phyloP scores from a whole-genome alignment of 768 basidiomycete genomes.

The Suillus luteus region DNA sequence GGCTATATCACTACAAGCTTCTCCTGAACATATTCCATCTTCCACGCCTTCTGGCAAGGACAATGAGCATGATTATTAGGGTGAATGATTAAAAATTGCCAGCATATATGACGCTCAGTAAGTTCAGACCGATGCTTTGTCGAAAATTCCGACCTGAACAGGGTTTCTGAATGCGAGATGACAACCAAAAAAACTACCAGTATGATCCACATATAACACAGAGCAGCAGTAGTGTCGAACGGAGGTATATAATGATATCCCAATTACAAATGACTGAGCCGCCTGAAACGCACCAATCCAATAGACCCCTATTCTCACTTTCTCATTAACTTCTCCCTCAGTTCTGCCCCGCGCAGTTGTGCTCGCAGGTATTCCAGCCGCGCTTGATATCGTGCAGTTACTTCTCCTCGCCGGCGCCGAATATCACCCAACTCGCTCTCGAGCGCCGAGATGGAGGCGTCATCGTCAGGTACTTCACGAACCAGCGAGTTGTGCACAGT shows the following conservation, averaged over 20 bases:
- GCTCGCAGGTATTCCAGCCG: conserved; percentile 81
- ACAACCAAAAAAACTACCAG: not conserved
- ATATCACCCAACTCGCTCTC: conserved; percentile 72
- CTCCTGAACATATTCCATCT: too few species aligned
- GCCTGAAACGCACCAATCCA: not conserved
- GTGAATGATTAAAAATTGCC: not conserved
- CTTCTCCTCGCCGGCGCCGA: conserved; percentile 67
- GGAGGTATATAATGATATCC: conserved; percentile 9
- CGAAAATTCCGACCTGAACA: not conserved
- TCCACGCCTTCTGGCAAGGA: too few species aligned
- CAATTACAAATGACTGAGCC: conserved; percentile 2
- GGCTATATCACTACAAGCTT: too few species aligned
- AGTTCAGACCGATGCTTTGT: not conserved
- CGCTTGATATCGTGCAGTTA: conserved; percentile 69
- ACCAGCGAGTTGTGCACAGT: conserved; percentile 43
- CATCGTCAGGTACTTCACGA: conserved; percentile 32
- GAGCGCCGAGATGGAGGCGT: conserved; percentile 37
- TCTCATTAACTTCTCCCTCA: conserved; percentile 79
- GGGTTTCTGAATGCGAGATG: not conserved
- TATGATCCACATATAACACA: not conserved
- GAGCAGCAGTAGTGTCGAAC: not conserved
- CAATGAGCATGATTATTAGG: too few species aligned
- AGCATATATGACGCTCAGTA: not conserved
- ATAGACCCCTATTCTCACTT: conserved; percentile 38
- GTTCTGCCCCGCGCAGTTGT: conserved; percentile 78